A percentile compares a stretch with the other conserved stretches of the same genome.
Evolutionary conservation across 2,329 filamentous ascomycete species (phyloP).

Genomic region (Arthrobotrys iridis): DNA sequence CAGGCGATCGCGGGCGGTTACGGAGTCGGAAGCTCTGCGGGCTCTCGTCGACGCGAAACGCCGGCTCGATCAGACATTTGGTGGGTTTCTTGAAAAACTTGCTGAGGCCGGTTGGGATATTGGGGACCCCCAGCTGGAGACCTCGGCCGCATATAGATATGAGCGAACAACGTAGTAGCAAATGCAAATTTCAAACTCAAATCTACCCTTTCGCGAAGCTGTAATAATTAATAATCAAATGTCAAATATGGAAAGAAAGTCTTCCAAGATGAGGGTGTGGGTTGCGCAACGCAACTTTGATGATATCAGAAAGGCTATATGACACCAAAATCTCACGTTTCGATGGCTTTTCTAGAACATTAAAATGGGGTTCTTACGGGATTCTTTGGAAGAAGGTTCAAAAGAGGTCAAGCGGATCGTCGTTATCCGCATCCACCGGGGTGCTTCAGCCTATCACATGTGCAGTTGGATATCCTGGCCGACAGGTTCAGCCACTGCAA

Average conservation of each 20-base stretch:
- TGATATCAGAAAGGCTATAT: constrained; percentile 7
- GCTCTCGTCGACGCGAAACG: constrained; percentile 61
- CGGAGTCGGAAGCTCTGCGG: constrained; percentile 64
- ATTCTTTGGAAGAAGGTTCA: constrained; percentile 42
- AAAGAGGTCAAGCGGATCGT: constrained; percentile 44
- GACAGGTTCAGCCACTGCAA: constrained; percentile 43
- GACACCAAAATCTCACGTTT: constrained; percentile 38
- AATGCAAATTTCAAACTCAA: neutral
- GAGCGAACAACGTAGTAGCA: constrained; percentile 62
- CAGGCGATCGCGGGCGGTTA: constrained; percentile 59
- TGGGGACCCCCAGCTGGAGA: constrained; percentile 73
- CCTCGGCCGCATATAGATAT: constrained; percentile 65
- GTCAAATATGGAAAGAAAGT: neutral
- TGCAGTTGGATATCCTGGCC: constrained; percentile 43
- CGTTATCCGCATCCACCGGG: constrained; percentile 49
- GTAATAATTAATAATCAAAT: constrained; percentile 10
- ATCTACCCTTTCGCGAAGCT: neutral
- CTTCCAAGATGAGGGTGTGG: neutral
- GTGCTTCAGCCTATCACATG: constrained; percentile 44
- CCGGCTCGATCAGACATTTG: constrained; percentile 63
- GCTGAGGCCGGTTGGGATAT: constrained; percentile 73
- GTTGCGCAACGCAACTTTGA: constrained; percentile 32
- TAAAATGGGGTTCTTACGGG: constrained; percentile 25
- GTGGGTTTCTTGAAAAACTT: constrained; percentile 63
- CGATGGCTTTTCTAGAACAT: constrained; percentile 51